These are phyloP conservation scores for Boletus vermiculosoides DNA, from an alignment of 768 basidiomycete species.

Conservation along the genomic window DNA sequence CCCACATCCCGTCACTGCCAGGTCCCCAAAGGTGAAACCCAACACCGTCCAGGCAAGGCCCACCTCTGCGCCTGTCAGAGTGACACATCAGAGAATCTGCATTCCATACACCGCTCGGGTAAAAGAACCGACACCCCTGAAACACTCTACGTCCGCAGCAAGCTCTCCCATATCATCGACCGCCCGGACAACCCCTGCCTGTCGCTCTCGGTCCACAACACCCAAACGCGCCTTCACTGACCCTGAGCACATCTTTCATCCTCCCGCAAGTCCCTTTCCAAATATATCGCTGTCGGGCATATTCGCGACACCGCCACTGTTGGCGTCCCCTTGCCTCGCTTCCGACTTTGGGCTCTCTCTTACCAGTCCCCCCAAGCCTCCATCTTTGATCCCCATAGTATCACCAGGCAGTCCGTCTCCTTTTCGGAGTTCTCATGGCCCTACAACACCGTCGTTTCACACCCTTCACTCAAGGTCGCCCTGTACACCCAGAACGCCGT, in stretches of 20 bases:
- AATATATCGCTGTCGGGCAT: slow-evolving; percentile 21
- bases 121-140: slow-evolving; percentile 10
- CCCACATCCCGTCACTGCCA: slow-evolving; percentile 20
- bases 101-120: not conserved
- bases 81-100: not conserved
- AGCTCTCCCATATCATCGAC: slow-evolving; percentile 5
- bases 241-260: slow-evolving; percentile 13
- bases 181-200: not conserved
- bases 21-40: not conserved
- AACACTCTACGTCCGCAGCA: slow-evolving; percentile 7
- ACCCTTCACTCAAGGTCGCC: slow-evolving; percentile 8
- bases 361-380: not conserved
- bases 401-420: slow-evolving; percentile 11
- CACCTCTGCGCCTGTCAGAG: slow-evolving; percentile 2
- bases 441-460: slow-evolving; percentile 2
- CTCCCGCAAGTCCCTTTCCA: slow-evolving; percentile 16
- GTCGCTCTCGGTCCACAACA: slow-evolving; percentile 4
- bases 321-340: not conserved
- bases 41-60: not conserved
- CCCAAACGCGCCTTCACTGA: not conserved
- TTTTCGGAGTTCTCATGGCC: not conserved
- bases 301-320: slow-evolving; percentile 7
- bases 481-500: slow-evolving; percentile 12
- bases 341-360: slow-evolving; percentile 3
- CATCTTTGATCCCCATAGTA: not conserved